Conservation (phyloP, 495 filamentous ascomycete species). For the Aeminium ludgeri region DNA sequence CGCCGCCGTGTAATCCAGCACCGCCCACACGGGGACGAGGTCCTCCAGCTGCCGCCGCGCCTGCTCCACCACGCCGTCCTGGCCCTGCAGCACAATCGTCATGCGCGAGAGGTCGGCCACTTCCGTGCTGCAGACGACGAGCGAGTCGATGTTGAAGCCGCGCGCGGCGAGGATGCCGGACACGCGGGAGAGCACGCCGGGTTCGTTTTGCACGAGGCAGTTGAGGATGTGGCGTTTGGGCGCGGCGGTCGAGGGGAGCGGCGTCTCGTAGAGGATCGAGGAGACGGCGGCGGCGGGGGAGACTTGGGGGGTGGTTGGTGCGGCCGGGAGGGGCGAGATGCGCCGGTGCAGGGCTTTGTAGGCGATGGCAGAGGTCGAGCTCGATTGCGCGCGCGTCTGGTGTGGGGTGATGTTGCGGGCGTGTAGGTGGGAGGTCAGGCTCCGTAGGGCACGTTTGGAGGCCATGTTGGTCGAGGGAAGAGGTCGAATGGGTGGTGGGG, state of each 20-base stretch:
- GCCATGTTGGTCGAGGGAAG: conserved; percentile 26
- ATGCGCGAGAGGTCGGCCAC: conserved; percentile 95
- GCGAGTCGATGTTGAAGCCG: conserved; percentile 96
- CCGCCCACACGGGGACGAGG: conserved; percentile 93
- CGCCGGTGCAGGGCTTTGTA: conserved; percentile 96
- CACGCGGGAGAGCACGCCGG: conserved; percentile 86
- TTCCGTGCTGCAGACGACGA: conserved; percentile 95
- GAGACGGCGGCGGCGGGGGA: conserved; percentile 90
- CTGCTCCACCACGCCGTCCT: conserved; percentile 96
- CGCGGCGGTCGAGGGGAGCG: conserved; percentile 60
- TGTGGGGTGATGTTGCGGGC: conserved; percentile 8
- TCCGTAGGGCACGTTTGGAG: conserved; percentile 22
- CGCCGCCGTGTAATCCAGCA: conserved; percentile 83
- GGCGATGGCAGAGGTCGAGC: conserved; percentile 80
- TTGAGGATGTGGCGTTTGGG: conserved; percentile 92
- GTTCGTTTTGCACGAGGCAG: conserved; percentile 97
- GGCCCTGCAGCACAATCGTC: conserved; percentile 92
- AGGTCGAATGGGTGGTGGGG: background rate
- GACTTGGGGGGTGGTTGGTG: conserved; percentile 59
- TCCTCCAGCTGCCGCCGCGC: conserved; percentile 90
- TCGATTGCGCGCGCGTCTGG: conserved; percentile 23
- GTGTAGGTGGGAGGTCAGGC: conserved; percentile 15
- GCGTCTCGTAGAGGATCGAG: conserved; percentile 97
- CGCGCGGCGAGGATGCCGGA: conserved; percentile 91
- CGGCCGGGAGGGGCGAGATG: conserved; percentile 56